Conservation (phyloP, 768 basidiomycete genomes). For the Phallus indusiatus region DNA sequence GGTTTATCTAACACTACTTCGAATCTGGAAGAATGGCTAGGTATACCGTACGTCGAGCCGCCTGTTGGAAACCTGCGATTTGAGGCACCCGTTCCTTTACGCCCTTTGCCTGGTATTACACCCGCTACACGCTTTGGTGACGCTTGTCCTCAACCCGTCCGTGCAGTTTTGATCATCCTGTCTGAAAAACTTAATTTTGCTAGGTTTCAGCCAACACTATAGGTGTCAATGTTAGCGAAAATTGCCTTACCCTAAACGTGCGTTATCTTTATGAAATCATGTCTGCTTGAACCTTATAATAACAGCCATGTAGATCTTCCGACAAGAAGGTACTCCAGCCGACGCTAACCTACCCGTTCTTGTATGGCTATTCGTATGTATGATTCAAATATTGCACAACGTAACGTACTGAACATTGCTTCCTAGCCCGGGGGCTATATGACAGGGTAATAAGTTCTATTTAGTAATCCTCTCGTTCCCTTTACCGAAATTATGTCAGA, state of each 20-base stretch:
- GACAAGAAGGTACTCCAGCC: conserved; percentile 18
- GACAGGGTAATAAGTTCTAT: neutral
- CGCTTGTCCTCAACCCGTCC: conserved; percentile 43
- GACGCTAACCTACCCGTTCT: conserved; percentile 23
- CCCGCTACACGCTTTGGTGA: conserved; percentile 43
- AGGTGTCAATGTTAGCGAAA: conserved; percentile 39
- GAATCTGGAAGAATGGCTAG: conserved; percentile 47
- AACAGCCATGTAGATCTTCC: conserved; percentile 18
- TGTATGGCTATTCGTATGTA: conserved; percentile 27
- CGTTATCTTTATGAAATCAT: conserved; percentile 6
- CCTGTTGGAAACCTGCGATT: conserved; percentile 50
- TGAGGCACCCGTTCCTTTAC: conserved; percentile 40
- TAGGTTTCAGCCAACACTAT: conserved; percentile 16
- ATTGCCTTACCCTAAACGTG: conserved; percentile 49
- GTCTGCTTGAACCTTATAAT: neutral
- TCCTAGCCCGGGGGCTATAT: conserved; percentile 5
- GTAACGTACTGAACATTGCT: neutral
- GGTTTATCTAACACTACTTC: conserved; percentile 28
- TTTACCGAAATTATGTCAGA: neutral
- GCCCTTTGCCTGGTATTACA: conserved; percentile 22
- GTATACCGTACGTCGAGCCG: conserved; percentile 50
- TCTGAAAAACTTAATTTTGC: neutral
- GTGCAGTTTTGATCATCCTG: neutral
- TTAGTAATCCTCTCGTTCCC: neutral
- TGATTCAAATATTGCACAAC: neutral